These are phyloP conservation scores for Beauveria sp. DNA, from an alignment of 2,329 filamentous ascomycete genomes.

Conservation along the genomic window DNA sequence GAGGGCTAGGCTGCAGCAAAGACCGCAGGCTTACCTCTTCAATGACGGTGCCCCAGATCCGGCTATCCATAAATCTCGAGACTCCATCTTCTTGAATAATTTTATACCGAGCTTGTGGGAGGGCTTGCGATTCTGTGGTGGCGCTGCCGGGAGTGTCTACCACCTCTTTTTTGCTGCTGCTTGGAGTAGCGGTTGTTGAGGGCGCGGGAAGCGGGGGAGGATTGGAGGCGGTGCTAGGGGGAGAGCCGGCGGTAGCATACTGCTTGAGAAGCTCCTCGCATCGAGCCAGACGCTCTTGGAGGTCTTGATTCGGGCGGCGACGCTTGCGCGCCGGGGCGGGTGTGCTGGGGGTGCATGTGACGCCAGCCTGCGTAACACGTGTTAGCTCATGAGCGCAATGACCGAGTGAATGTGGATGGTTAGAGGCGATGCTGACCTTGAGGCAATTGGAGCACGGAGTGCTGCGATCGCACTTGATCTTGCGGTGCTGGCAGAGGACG, in stretches of 20 bases:
- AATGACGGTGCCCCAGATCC: conserved; percentile 45
- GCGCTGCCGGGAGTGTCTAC: conserved; percentile 14
- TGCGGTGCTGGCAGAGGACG: conserved; percentile 52
- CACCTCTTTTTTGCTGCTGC: neutral
- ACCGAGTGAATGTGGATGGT: neutral
- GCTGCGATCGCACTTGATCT: conserved; percentile 55
- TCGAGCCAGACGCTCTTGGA: conserved; percentile 51
- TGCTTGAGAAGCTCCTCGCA: conserved; percentile 53
- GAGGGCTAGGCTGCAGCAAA: neutral
- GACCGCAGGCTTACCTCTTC: conserved; percentile 37
- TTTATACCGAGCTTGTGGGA: conserved; percentile 42
- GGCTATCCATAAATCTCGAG: conserved; percentile 50
- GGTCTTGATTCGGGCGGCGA: conserved; percentile 51
- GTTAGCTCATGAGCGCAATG: conserved; percentile 1
- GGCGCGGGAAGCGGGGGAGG: conserved; percentile 15
- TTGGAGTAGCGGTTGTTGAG: neutral
- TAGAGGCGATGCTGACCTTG: conserved; percentile 35
- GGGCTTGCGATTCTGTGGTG: conserved; percentile 19
- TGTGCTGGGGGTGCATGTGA: conserved; percentile 51
- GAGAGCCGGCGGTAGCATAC: conserved; percentile 39
- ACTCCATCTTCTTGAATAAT: conserved; percentile 48
- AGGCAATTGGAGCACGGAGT: conserved; percentile 53
- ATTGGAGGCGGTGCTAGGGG: conserved; percentile 18
- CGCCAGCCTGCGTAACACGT: conserved; percentile 40
- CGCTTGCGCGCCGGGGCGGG: conserved; percentile 53